phyloP scores from a whole-genome alignment of 345 rosid species.

The Lepidium africanum region DNA sequence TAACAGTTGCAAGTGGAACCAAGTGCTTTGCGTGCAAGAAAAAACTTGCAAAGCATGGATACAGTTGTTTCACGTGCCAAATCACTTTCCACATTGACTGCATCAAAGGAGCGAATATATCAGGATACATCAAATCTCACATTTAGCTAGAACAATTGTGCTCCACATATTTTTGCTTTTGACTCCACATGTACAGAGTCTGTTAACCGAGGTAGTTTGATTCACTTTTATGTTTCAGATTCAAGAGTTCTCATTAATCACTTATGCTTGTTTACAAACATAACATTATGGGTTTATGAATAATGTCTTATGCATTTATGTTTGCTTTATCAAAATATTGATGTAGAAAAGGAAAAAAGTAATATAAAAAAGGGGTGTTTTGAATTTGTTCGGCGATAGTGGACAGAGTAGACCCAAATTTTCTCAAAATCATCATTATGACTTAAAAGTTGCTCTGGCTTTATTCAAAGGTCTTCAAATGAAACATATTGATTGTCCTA shows the following conservation, averaged over 20 bases:
- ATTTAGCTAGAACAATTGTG: too few relatives aligned
- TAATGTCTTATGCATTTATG: too few relatives aligned
- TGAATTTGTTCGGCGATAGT: slow-evolving; percentile 21
- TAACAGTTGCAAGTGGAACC: too few relatives aligned
- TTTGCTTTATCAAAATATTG: not conserved
- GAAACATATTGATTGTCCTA: not conserved
- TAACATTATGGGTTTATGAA: too few relatives aligned
- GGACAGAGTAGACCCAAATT: slow-evolving; percentile 10
- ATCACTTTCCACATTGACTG: too few relatives aligned
- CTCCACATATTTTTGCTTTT: too few relatives aligned
- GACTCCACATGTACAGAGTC: too few relatives aligned
- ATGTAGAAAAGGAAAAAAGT: not conserved
- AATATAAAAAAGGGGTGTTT: not conserved
- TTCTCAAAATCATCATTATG: slow-evolving; percentile 3
- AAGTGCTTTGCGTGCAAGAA: too few relatives aligned
- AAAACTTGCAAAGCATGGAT: too few relatives aligned
- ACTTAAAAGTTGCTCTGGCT: not conserved
- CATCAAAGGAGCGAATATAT: too few relatives aligned
- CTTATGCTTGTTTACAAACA: not conserved
- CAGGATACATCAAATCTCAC: not conserved
- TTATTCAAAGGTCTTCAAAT: not conserved
- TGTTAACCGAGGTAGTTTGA: too few relatives aligned
- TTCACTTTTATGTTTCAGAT: not conserved
- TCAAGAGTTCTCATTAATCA: not conserved
- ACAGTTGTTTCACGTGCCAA: too few relatives aligned